These are phyloP conservation scores for Exophiala dermatitidis DNA, from an alignment of 2,329 filamentous ascomycete species.

Conservation along the genomic window DNA sequence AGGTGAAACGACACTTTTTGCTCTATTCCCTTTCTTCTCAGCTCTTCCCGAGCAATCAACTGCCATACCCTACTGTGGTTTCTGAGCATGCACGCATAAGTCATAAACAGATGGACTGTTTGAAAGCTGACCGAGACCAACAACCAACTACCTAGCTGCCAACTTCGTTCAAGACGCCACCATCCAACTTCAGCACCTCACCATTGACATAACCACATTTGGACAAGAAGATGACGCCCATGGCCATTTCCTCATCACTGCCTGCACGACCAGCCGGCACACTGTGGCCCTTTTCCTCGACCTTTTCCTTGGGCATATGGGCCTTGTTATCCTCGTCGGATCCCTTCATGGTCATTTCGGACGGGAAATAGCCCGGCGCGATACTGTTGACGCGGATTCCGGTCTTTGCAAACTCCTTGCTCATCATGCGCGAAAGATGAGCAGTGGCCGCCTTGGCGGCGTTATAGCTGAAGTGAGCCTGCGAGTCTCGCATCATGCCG, in stretches of 20 bases:
- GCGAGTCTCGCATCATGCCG: conserved; percentile 62
- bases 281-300: conserved; percentile 30
- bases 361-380: conserved; percentile 62
- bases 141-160: conserved; percentile 12
- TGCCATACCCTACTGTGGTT: not conserved
- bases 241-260: conserved; percentile 58
- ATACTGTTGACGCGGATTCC: conserved; percentile 66
- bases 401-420: conserved; percentile 60
- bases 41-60: not conserved
- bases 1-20: not conserved
- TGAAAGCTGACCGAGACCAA: conserved; percentile 1
- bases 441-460: conserved; percentile 61
- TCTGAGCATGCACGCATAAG: no score
- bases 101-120: no score
- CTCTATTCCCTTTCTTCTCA: not conserved
- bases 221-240: conserved; percentile 48
- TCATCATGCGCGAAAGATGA: conserved; percentile 57
- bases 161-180: conserved; percentile 36
- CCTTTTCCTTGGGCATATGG: conserved; percentile 33
- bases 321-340: conserved; percentile 54
- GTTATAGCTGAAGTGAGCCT: conserved; percentile 67
- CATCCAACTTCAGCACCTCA: conserved; percentile 42
- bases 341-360: conserved; percentile 54
- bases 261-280: conserved; percentile 53
- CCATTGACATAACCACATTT: conserved; percentile 44